Conservation (phyloP, 1,139 yeast genomes). For the Chernovozyma aurita region DNA sequence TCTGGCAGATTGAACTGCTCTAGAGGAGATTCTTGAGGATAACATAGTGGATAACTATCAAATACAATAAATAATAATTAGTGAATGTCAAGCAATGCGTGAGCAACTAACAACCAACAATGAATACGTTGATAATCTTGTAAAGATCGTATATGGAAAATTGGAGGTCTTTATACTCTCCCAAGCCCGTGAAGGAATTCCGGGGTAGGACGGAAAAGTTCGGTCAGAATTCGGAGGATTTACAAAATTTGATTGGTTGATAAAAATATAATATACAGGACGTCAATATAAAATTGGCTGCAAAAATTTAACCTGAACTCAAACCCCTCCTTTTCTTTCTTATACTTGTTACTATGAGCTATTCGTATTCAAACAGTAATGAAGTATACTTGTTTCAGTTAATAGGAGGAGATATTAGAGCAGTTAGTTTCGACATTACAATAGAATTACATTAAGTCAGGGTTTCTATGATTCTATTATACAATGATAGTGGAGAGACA, state of each 20-base stretch:
- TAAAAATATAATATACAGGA: background rate
- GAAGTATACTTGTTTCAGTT: no score
- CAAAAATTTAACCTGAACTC: no score
- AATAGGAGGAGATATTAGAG: no score
- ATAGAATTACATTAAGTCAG: no score
- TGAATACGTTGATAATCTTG: background rate
- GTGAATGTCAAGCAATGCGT: background rate
- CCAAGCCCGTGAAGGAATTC: background rate
- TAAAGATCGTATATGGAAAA: background rate
- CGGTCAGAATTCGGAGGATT: background rate
- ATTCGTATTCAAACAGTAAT: no score
- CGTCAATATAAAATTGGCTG: background rate
- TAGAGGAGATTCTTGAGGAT: conserved; percentile 2
- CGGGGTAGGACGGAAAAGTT: conserved; percentile 2
- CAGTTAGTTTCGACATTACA: no score
- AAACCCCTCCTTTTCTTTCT: no score
- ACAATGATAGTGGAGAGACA: no score
- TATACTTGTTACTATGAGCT: no score
- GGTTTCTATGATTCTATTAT: no score
- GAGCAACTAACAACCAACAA: background rate
- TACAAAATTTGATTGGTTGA: conserved; percentile 1
- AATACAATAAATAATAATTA: no score
- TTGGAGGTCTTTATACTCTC: background rate
- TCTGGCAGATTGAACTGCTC: background rate
- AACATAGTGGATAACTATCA: conserved; percentile 1